phyloP scores from a whole-genome alignment of 116 monocot genomes.

The Papilionanthe hybrid region DNA sequence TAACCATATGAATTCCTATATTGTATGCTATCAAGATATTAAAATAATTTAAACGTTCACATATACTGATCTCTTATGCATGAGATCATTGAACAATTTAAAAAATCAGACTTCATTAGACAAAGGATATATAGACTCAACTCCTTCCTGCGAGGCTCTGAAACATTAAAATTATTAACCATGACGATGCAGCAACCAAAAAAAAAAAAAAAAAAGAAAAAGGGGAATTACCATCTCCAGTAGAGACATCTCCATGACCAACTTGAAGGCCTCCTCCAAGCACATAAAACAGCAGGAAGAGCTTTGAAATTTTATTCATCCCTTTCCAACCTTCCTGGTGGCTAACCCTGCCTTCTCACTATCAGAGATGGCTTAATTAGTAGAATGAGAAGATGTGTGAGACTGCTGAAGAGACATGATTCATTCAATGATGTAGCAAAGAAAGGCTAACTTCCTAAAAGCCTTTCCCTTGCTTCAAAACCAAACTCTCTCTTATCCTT shows the following conservation, averaged over 20 bases:
- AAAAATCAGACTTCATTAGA: not conserved
- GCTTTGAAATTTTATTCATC: conserved; percentile 2
- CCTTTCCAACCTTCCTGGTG: not conserved
- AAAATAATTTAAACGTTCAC: no score
- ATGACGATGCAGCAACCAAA: no score
- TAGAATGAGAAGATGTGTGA: not conserved
- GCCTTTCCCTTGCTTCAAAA: conserved; percentile 1
- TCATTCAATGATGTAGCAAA: not conserved
- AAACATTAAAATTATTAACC: no score
- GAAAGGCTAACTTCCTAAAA: not conserved
- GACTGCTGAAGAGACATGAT: not conserved
- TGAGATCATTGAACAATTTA: not conserved
- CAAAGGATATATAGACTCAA: not conserved
- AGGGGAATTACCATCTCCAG: conserved; percentile 8
- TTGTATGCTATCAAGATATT: no score
- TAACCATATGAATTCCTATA: no score
- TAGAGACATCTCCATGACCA: conserved; percentile 1
- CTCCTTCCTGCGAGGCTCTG: not conserved
- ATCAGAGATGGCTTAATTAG: not conserved
- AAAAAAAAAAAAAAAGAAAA: no score
- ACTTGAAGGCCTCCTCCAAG: not conserved
- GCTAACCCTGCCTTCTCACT: not conserved
- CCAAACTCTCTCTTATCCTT: not conserved
- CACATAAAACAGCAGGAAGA: not conserved
- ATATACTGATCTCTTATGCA: not conserved